phyloP scores from a whole-genome alignment of 352 stramenopile species.

The Sclerospora graminicola region DNA sequence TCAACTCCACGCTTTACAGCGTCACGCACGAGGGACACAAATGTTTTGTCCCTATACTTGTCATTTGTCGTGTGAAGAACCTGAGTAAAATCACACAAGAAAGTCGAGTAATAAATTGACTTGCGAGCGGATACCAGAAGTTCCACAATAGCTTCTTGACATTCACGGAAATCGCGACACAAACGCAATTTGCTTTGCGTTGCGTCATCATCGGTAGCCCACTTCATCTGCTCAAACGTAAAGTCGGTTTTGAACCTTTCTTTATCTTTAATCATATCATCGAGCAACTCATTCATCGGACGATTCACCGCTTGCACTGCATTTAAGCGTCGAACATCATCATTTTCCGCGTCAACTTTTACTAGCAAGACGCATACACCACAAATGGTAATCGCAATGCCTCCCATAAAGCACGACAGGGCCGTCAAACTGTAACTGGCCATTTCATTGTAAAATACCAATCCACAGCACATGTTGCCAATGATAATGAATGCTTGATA shows the following conservation, averaged over 20 bases:
- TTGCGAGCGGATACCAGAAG: slow-evolving; percentile 40
- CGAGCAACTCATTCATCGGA: slow-evolving; percentile 17
- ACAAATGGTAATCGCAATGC: slow-evolving; percentile 45
- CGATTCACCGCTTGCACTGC: slow-evolving; percentile 15
- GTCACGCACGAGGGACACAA: slow-evolving; percentile 45
- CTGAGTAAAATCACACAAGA: slow-evolving; percentile 69
- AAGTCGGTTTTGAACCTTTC: slow-evolving; percentile 32
- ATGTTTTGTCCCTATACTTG: slow-evolving; percentile 30
- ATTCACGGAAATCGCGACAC: slow-evolving; percentile 52
- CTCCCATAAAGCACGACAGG: slow-evolving; percentile 37
- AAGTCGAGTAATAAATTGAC: slow-evolving; percentile 74
- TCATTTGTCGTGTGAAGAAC: slow-evolving; percentile 25
- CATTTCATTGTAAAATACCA: slow-evolving; percentile 80
- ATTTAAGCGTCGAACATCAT: slow-evolving; percentile 5
- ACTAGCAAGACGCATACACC: slow-evolving; percentile 52
- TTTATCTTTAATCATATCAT: slow-evolving; percentile 10
- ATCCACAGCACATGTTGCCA: slow-evolving; percentile 60
- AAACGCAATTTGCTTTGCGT: slow-evolving; percentile 20
- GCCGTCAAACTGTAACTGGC: slow-evolving; percentile 33
- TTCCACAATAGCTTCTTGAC: slow-evolving; percentile 45
- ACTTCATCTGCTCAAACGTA: slow-evolving; percentile 53
- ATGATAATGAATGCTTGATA: slow-evolving; percentile 81
- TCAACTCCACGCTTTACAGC: slow-evolving; percentile 51
- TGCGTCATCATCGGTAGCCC: slow-evolving; percentile 21
- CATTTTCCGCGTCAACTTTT: slow-evolving; percentile 33